A percentile compares a stretch with the other conserved stretches of the same genome.
phyloP scores from a whole-genome alignment of 1,284 basidiomycete genomes.

The Nidula niveotomentosa region DNA sequence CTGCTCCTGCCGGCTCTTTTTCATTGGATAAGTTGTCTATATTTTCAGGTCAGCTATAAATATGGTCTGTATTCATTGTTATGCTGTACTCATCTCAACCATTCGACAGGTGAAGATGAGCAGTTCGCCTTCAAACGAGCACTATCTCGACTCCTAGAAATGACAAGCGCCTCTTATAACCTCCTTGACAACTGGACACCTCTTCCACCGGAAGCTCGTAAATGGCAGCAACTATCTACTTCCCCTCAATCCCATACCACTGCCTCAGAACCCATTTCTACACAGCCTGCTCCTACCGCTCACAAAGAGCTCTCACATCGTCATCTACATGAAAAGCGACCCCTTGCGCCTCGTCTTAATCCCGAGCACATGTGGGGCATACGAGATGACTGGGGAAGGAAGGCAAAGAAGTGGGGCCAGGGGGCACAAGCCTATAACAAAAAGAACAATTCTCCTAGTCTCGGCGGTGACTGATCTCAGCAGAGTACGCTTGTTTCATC shows the following conservation, averaged over 20 bases:
- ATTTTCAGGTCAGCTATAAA: slow-evolving; percentile 31
- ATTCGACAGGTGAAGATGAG: slow-evolving; percentile 54
- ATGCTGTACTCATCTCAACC: background rate
- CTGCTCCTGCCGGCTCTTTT: slow-evolving; percentile 20
- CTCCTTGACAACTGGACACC: slow-evolving; percentile 44
- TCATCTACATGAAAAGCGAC: slow-evolving; percentile 17
- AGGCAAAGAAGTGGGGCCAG: slow-evolving; percentile 39
- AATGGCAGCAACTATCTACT: slow-evolving; percentile 31
- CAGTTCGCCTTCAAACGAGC: slow-evolving; percentile 71
- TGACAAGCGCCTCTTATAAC: slow-evolving; percentile 55
- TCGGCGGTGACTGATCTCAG: no score
- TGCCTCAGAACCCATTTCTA: background rate
- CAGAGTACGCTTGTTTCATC: no score
- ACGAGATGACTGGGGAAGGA: slow-evolving; percentile 45
- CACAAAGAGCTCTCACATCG: no score
- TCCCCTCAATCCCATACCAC: background rate
- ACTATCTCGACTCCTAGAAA: slow-evolving; percentile 65
- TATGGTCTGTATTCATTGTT: slow-evolving; percentile 22
- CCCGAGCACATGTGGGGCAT: slow-evolving; percentile 43
- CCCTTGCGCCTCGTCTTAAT: slow-evolving; percentile 35
- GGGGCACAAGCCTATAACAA: no score
- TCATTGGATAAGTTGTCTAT: slow-evolving; percentile 53
- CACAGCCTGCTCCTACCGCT: background rate
- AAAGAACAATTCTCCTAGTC: no score
- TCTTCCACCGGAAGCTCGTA: slow-evolving; percentile 28